Conservation (phyloP, 2,329 filamentous ascomycete species). For the Aureobasidium leucospermi region DNA sequence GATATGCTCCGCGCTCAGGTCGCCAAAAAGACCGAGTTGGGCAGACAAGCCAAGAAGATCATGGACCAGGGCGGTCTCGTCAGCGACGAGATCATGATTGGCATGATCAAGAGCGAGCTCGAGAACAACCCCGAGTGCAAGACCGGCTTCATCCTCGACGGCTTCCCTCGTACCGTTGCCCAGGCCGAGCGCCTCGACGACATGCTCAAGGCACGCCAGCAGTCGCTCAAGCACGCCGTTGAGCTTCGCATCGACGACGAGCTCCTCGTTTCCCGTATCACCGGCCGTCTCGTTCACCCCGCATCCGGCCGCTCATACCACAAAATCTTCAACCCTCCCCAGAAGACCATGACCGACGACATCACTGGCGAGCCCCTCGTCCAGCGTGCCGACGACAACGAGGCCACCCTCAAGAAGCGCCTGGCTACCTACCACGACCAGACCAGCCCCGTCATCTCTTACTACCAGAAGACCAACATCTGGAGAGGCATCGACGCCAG, state of each 20-base stretch:
- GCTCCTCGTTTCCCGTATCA: constrained; percentile 91
- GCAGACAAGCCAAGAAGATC: constrained; percentile 98
- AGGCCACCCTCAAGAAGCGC: constrained; percentile 90
- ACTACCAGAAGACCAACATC: constrained; percentile 97
- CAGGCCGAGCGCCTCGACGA: constrained; percentile 91
- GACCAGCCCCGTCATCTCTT: constrained; percentile 84
- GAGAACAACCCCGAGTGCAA: constrained; percentile 92
- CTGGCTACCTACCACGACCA: constrained; percentile 89
- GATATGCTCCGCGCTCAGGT: constrained; percentile 99
- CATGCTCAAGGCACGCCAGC: constrained; percentile 73
- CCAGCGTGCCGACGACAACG: constrained; percentile 95
- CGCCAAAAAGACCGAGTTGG: constrained; percentile 90
- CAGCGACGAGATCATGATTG: constrained; percentile 97
- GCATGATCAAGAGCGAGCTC: constrained; percentile 98
- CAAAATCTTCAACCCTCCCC: constrained; percentile 97
- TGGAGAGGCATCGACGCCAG: constrained; percentile 94
- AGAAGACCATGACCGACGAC: constrained; percentile 90
- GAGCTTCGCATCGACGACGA: constrained; percentile 96
- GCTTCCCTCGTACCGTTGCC: constrained; percentile 92
- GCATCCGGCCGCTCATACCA: constrained; percentile 96
- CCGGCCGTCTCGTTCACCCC: constrained; percentile 89
- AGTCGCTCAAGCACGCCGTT: constrained; percentile 87
- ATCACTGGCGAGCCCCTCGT: constrained; percentile 93
- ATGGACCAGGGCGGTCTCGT: constrained; percentile 98
- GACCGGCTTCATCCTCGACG: constrained; percentile 98